Conservation (phyloP, 768 basidiomycete genomes). For the Hysterangium stoloniferum region DNA sequence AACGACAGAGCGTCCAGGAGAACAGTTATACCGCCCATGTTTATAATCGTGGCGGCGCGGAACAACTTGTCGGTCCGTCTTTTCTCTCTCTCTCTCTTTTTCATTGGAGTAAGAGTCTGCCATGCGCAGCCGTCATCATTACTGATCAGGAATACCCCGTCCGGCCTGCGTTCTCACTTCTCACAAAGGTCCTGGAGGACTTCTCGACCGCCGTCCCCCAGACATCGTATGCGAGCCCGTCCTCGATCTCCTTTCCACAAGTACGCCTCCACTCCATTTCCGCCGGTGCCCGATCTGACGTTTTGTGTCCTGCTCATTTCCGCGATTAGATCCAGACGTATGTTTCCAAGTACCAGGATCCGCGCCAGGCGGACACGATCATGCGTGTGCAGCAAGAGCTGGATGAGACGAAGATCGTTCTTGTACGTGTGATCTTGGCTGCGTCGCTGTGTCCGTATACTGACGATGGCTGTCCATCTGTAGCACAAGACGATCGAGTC, state of each 20-base stretch:
- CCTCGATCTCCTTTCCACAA: conserved; percentile 61
- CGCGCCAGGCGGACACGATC: conserved; percentile 92
- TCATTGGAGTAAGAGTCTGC: conserved; percentile 11
- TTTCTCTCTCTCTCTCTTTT: not conserved
- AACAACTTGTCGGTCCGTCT: conserved; percentile 70
- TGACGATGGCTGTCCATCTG: not conserved
- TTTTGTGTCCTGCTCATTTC: not conserved
- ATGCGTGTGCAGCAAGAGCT: conserved; percentile 98
- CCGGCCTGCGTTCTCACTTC: conserved; percentile 90
- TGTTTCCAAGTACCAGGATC: conserved; percentile 92
- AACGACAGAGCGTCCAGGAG: conserved; percentile 91
- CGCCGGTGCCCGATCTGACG: not conserved
- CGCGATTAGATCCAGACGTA: conserved; percentile 54
- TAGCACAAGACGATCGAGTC: conserved; percentile 99
- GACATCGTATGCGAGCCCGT: conserved; percentile 54
- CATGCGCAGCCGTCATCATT: conserved; percentile 69
- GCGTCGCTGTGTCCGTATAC: not conserved
- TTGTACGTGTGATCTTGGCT: conserved; percentile 51
- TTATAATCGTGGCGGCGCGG: conserved; percentile 83
- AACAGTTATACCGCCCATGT: conserved; percentile 90
- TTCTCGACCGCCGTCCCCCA: conserved; percentile 76
- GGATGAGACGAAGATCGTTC: conserved; percentile 97
- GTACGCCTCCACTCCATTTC: not conserved
- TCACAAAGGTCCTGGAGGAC: conserved; percentile 91
- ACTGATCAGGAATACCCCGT: conserved; percentile 96